Evolutionary conservation across 805 yeast species (phyloP).

Genomic region (Myxozyma melibiosi): DNA sequence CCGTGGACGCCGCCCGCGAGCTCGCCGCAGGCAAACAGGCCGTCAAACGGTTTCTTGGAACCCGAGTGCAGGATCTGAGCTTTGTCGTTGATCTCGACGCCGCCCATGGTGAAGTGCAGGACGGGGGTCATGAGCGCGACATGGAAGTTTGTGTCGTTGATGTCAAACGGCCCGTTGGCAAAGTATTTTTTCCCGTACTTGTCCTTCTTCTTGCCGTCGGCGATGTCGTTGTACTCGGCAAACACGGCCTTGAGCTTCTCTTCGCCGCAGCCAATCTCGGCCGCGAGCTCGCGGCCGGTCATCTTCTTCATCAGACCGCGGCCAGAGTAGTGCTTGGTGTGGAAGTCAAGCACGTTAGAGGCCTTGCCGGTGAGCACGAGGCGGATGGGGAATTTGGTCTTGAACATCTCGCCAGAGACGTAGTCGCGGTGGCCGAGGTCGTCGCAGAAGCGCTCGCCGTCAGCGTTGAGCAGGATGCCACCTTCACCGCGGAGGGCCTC

Average conservation of each 20-base stretch:
- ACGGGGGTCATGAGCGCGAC: slow-evolving; percentile 59
- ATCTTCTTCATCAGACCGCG: slow-evolving; percentile 56
- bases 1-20: slow-evolving; percentile 65
- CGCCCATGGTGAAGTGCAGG: slow-evolving; percentile 71
- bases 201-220: slow-evolving; percentile 43
- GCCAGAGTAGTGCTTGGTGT: slow-evolving; percentile 58
- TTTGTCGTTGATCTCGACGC: slow-evolving; percentile 55
- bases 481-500: slow-evolving; percentile 70
- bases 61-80: slow-evolving; percentile 44
- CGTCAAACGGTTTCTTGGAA: slow-evolving; percentile 41
- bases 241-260: slow-evolving; percentile 44
- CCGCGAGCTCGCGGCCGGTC: slow-evolving; percentile 49
- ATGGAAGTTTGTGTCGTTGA: slow-evolving; percentile 47
- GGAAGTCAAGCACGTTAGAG: slow-evolving; percentile 51
- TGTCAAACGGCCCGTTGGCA: slow-evolving; percentile 51
- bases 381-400: slow-evolving; percentile 50
- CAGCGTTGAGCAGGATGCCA: slow-evolving; percentile 56
- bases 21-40: slow-evolving; percentile 60
- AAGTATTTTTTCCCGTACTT: slow-evolving; percentile 53
- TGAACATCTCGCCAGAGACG: slow-evolving; percentile 60
- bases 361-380: slow-evolving; percentile 53
- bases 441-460: slow-evolving; percentile 60
- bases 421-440: slow-evolving; percentile 63
- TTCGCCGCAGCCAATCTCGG: slow-evolving; percentile 46
- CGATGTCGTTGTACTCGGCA: slow-evolving; percentile 48